These are phyloP conservation scores for Alternaria hordeiaustralica DNA, from an alignment of 2,329 filamentous ascomycete genomes.

Conservation along the genomic window DNA sequence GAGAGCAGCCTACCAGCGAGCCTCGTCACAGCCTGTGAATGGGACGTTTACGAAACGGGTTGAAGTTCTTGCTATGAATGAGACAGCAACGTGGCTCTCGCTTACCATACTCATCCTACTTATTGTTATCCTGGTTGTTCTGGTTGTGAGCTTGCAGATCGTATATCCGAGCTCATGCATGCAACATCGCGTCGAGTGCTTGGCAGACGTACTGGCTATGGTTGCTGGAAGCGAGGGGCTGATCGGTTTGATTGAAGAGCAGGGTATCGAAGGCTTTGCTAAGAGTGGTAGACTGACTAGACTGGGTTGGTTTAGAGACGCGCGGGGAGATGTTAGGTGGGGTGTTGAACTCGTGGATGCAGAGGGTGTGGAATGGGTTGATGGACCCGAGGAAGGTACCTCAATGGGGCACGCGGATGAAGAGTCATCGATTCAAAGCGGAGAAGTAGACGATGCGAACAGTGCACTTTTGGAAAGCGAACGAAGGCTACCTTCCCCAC, in stretches of 20 bases:
- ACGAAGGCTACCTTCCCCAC: background rate
- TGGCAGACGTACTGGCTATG: background rate
- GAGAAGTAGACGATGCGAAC: background rate
- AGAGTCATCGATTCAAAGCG: background rate
- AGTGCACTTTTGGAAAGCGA: background rate
- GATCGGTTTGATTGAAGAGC: background rate
- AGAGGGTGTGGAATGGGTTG: background rate
- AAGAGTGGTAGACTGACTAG: background rate
- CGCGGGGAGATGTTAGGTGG: background rate
- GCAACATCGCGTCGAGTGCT: background rate
- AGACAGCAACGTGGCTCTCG: background rate
- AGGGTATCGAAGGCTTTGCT: background rate
- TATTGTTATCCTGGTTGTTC: background rate
- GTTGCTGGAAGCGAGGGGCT: background rate
- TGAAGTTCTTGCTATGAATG: background rate
- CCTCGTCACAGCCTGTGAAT: background rate
- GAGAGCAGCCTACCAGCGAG: background rate
- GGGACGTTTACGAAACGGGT: background rate
- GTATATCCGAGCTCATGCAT: background rate
- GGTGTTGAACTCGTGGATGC: background rate
- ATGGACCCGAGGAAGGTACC: background rate
- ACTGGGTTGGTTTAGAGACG: background rate
- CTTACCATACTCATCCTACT: background rate
- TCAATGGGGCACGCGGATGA: background rate
- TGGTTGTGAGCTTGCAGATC: background rate